A percentile compares a stretch with the other conserved stretches of the same genome.
Conservation (phyloP, 176 grass and related monocot species). For the Melocanna baccifera region DNA sequence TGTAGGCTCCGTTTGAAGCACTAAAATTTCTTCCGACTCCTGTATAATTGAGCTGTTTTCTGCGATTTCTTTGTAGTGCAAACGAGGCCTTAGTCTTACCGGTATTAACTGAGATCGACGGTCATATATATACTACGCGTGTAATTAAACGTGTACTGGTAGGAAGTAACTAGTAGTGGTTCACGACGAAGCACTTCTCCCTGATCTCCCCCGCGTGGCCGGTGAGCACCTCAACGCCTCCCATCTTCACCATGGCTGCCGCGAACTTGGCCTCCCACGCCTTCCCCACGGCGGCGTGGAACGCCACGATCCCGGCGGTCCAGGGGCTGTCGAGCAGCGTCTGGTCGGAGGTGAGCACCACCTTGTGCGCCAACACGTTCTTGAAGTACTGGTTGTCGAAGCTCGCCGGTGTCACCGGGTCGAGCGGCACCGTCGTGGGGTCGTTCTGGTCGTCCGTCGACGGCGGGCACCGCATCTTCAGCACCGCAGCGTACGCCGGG, state of each 20-base stretch:
- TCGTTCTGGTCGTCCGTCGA: neutral
- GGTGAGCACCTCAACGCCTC: slow-evolving; percentile 24
- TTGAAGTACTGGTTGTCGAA: slow-evolving; percentile 61
- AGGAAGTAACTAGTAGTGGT: neutral
- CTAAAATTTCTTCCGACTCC: fast-evolving
- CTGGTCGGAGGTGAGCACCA: slow-evolving; percentile 51
- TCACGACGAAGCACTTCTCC: slow-evolving; percentile 31
- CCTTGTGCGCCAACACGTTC: slow-evolving; percentile 31
- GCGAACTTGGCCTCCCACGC: slow-evolving; percentile 28
- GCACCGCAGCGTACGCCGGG: neutral
- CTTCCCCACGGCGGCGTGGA: neutral
- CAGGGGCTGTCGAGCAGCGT: neutral
- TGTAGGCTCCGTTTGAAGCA: neutral
- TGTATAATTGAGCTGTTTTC: neutral
- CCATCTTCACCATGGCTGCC: slow-evolving; percentile 34
- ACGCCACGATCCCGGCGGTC: neutral
- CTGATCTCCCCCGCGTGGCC: slow-evolving; percentile 36
- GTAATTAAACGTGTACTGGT: neutral
- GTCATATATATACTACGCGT: neutral
- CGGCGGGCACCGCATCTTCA: slow-evolving; percentile 27
- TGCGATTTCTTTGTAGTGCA: fast-evolving
- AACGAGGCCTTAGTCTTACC: no score
- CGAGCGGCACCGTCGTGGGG: slow-evolving; percentile 4
- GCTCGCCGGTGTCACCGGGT: slow-evolving; percentile 2
- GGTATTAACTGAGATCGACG: neutral